Evolutionary conservation across 202 grass and related monocot genomes (phyloP).

Genomic region (Zizania palustris): DNA sequence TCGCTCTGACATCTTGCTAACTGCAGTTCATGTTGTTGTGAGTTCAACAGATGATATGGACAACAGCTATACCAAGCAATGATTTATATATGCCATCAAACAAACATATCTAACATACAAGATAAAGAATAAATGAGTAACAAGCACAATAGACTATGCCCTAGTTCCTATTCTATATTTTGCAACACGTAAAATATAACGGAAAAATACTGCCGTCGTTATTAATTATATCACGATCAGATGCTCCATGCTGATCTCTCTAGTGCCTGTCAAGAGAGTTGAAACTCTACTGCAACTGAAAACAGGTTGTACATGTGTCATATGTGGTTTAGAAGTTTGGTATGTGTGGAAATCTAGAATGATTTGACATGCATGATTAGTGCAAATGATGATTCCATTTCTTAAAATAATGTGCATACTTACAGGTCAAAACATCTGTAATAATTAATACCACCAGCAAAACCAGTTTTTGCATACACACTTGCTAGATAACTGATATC

Average conservation of each 20-base stretch:
- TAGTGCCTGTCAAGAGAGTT: neutral
- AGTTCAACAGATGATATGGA: neutral
- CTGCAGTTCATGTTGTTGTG: neutral
- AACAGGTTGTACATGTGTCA: neutral
- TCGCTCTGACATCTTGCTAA: conserved; percentile 4
- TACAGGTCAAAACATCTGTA: conserved; percentile 74
- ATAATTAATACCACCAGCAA: conserved; percentile 74
- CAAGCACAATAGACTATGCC: neutral
- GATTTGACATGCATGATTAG: neutral
- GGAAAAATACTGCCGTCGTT: neutral
- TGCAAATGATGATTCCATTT: neutral
- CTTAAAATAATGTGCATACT: conserved; percentile 32
- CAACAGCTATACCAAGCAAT: conserved; percentile 2
- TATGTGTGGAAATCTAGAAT: neutral
- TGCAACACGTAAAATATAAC: neutral
- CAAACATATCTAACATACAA: neutral
- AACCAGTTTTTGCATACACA: conserved; percentile 65
- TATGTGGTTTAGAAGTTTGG: neutral
- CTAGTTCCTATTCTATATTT: neutral
- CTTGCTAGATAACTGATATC: conserved; percentile 63
- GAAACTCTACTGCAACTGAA: neutral
- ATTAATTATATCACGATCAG: neutral
- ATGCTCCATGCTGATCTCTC: neutral
- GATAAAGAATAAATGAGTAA: neutral
- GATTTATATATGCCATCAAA: neutral